Conservation (phyloP, 23 red algal genomes). For the Agarophyton chilense region DNA sequence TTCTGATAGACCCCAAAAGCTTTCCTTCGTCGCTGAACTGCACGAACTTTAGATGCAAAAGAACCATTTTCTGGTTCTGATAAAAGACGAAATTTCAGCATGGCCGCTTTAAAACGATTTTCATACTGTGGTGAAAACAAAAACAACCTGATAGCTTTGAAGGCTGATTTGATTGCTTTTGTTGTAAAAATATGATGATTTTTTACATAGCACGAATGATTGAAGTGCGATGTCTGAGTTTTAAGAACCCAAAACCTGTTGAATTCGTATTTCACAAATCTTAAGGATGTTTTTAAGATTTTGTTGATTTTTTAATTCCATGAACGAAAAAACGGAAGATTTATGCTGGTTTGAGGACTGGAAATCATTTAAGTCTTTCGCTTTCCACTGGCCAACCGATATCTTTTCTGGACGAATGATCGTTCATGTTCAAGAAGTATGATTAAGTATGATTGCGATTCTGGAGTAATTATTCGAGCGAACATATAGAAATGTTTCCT, state of each 20-base stretch:
- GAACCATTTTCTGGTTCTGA: too few relatives aligned
- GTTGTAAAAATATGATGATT: too few relatives aligned
- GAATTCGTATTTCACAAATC: neutral
- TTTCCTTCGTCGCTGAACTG: too few relatives aligned
- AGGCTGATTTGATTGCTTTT: too few relatives aligned
- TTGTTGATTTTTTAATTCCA: too few relatives aligned
- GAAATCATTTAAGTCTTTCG: neutral
- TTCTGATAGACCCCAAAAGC: too few relatives aligned
- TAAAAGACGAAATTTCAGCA: too few relatives aligned
- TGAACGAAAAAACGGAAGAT: neutral
- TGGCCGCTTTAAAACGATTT: too few relatives aligned
- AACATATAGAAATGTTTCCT: neutral
- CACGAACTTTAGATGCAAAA: too few relatives aligned
- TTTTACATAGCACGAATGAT: too few relatives aligned
- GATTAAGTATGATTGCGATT: slow-evolving; percentile 4
- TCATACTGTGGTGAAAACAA: too few relatives aligned
- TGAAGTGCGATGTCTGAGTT: neutral
- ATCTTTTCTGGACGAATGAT: slow-evolving; percentile 5
- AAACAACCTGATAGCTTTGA: too few relatives aligned
- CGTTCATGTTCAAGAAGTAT: neutral
- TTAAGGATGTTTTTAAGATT: neutral
- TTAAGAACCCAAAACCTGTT: neutral
- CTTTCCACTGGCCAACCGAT: neutral
- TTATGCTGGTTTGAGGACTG: slow-evolving; percentile 15
- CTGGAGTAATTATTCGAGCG: neutral